Base-by-base conservation (phyloP, 345 rosid genomes). In the Boechera divaricarpa region DNA sequence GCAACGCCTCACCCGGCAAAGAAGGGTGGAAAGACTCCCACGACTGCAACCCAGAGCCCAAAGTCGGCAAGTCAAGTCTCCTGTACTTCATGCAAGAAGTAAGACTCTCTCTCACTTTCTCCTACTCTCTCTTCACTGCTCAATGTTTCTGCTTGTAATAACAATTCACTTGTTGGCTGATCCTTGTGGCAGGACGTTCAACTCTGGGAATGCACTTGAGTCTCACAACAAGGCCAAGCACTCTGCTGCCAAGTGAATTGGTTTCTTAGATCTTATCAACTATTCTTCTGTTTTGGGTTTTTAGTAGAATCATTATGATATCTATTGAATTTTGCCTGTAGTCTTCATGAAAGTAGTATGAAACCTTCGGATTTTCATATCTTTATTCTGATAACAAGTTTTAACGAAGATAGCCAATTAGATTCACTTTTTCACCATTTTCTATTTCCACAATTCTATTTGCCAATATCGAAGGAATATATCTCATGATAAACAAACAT, bases 1-100 rank as follows among this genome's bases (percentile, higher is more conserved):
- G 95, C 92, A 24, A 91, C 97, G 10, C 98, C 98, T 0, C 86
- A 94, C 77, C 98, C 95, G 0, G 79, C 87, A 4, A 94, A 91
- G 79, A 79, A 85, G 48, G 89, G 81, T 29, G 89, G 75, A 12
- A 88, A 83, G 54, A 62, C 76, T 29, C 76, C 80, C 0, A 24
- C 58, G 0, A 36, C 70, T 26, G 71, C 75, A 70, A 63, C 79
- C 11, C 75, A 85, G 75, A 80, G 83, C 28, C 97, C 91, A 1
- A 91, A 90, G 70, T 90, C 96, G 0, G 91, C 83, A 9, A 87
- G 91, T 73, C 83, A 87, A 62, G 78, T 87, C 80, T 35, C 93
- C 0, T 92, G 98, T 78, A 77, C 63, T 21, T 76, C 94, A n/a
- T 94, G 98, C 68, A 89, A 65, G 82, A 94, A 86, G 98, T 94